Base-by-base conservation (phyloP, 768 basidiomycete species). In the Scleroderma bovista region DNA sequence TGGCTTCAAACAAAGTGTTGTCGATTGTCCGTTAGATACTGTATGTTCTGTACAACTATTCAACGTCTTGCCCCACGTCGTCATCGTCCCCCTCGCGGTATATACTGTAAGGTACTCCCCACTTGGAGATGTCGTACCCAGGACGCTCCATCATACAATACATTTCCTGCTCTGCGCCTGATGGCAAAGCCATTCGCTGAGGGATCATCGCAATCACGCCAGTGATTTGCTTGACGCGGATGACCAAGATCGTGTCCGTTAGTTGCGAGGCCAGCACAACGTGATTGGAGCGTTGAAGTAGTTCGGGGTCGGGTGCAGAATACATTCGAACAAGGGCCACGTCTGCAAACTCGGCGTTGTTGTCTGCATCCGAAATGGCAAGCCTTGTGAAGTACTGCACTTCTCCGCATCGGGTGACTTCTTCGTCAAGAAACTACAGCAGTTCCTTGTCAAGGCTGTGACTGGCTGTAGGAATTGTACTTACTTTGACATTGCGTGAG, bases 401-500 rank as follows among this genome's bases (percentile, higher is more conserved):
- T 38, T 60, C 57, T 3, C 22, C 57, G 41, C 26, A 29, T 29
- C 26, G 9, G 9, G 26, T 29, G 26, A 29, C 9, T 29, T 29
- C 26, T 29, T 40, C 16, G 13, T 33, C n/a, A 33, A 4, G 1
- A 32, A 45, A 32, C 44, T 45, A 31, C 19, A 13, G 19, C n/a
- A 13, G 13, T 3, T 4, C 26, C n/a, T 15, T 31, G 20, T 20
- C 6, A 26, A 41, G 17, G 17, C 43, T 10, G n/a, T 7, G 26
- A 29, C 26, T 29, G 26, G 26, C 5, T 29, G 26, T 9, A 29
- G 3, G 2, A 48, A 46, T 19, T 40, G 32, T 23, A 32, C 53
- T 16, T 56, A 69, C 72, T 62, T 68, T 71, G 1, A 71, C 61
- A 54, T 66, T 69, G 5, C 67, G 48, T 10, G 69, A 50, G 4